Evolutionary conservation across 768 basidiomycete genomes (phyloP).

Genomic region (Lactarius hatsudake): DNA sequence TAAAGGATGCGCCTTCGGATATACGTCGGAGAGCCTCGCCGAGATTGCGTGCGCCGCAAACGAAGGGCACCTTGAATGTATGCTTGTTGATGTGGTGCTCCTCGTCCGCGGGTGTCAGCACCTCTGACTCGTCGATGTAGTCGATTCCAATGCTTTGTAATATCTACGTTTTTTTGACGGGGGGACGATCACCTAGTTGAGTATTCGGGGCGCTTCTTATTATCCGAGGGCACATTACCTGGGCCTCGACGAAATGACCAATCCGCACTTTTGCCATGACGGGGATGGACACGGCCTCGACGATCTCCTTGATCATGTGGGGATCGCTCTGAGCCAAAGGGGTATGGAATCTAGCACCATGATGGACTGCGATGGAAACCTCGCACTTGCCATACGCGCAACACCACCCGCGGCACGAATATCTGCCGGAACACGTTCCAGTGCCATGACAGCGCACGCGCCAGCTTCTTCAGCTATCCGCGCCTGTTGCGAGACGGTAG

Average conservation of each 20-base stretch:
- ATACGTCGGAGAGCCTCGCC: conserved; percentile 96
- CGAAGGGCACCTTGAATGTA: conserved; percentile 91
- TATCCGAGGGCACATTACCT: conserved; percentile 44
- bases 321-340: conserved; percentile 73
- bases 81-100: conserved; percentile 98
- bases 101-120: conserved; percentile 94
- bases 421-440: conserved; percentile 93
- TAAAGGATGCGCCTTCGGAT: conserved; percentile 96
- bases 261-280: conserved; percentile 97
- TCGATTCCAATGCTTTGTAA: conserved; percentile 92
- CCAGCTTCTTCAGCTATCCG: conserved; percentile 97
- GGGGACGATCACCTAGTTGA: conserved; percentile 2
- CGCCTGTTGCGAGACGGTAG: conserved; percentile 49
- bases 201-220: neutral
- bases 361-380: conserved; percentile 1
- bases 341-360: conserved; percentile 6
- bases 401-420: conserved; percentile 92
- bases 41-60: conserved; percentile 92
- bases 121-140: conserved; percentile 95
- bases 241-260: conserved; percentile 97
- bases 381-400: conserved; percentile 79
- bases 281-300: conserved; percentile 91
- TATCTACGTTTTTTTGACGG: conserved; percentile 50
- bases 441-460: conserved; percentile 96
- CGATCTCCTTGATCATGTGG: conserved; percentile 94